Evolutionary conservation across 306 rosid species (phyloP).

Genomic region (Abrus pulchellus): DNA sequence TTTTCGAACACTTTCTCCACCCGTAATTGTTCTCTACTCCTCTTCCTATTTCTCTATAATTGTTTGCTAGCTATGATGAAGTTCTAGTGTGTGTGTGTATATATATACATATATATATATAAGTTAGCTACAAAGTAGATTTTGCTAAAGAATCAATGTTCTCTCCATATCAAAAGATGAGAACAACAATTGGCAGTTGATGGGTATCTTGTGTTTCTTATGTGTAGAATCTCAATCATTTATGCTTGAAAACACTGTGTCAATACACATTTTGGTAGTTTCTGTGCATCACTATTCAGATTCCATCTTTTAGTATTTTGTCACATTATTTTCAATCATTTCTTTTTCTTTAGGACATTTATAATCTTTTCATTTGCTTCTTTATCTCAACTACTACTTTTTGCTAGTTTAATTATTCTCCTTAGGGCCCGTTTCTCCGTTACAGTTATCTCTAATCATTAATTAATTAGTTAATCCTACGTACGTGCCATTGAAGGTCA

Average conservation of each 20-base stretch:
- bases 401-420: slow-evolving; percentile 47
- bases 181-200: too few relatives aligned
- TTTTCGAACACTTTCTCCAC: slow-evolving; percentile 95
- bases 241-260: slow-evolving; percentile 44
- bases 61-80: background rate
- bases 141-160: slow-evolving; percentile 61
- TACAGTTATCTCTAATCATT: slow-evolving; percentile 36
- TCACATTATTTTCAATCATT: slow-evolving; percentile 59
- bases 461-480: slow-evolving; percentile 32
- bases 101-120: background rate
- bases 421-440: slow-evolving; percentile 48
- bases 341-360: slow-evolving; percentile 48
- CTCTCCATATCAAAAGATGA: slow-evolving; percentile 35
- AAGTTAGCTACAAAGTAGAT: slow-evolving; percentile 55
- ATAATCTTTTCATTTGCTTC: slow-evolving; percentile 14
- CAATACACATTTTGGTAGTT: slow-evolving; percentile 57
- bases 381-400: slow-evolving; percentile 44
- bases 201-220: slow-evolving; percentile 32
- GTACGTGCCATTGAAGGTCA: slow-evolving; percentile 45
- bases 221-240: slow-evolving; percentile 52
- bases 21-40: slow-evolving; percentile 64
- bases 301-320: slow-evolving; percentile 61
- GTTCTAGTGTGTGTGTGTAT: background rate
- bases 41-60: background rate
- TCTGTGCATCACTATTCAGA: slow-evolving; percentile 72